Evolutionary conservation across 106 monocot genomes (phyloP), one percentile per base, ranked within the genome.

Genomic region (Hemerocallis citrina): DNA sequence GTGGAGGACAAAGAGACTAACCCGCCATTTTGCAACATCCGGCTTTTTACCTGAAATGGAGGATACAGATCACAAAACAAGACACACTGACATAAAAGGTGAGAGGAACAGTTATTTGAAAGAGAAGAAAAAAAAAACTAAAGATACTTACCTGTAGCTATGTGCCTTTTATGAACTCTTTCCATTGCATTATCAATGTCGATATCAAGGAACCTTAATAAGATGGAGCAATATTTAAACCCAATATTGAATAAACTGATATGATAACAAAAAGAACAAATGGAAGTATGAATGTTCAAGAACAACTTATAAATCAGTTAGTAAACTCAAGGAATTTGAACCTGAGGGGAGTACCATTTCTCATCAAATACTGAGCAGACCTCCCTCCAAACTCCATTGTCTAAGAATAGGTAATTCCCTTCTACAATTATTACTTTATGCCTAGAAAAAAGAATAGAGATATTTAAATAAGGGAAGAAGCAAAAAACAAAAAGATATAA

Each of bases 381-480:
- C 15, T 91, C 87, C 51, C 73, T 84, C 90, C 91, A 96, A 47
- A 51, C 34, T 27, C 74, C 87, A 64, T 96, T 87, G 55, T 96
- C 84, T 64, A 85, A 65, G 7, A 96, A 74, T 59, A 96, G 71
- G 50, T 96, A 96, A 68, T 91, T 91, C 22, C 96, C 96, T 73
- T 96, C 96, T 19, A 96, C 84, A 59, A 96, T 79, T 40, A 96
- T 84, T 58, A 88, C 23, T 59, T 77, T 91, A 63, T 96, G 91
- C 66, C 91, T 90, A 59, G 7, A 57, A 84, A 59, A 51, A 42
- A 14, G 13, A 30, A 15, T 57, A 55, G 28, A 12, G 34, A 3
- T n/a, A 54, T 17, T 39, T 15, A 42, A 8, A 25, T 57, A 20
- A 19, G 35, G 7, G 35, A 54, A 2, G 20, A 54, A 16, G 11